Evolutionary conservation across 805 yeast species (phyloP).

Genomic region (Metschnikowia vanudenii): DNA sequence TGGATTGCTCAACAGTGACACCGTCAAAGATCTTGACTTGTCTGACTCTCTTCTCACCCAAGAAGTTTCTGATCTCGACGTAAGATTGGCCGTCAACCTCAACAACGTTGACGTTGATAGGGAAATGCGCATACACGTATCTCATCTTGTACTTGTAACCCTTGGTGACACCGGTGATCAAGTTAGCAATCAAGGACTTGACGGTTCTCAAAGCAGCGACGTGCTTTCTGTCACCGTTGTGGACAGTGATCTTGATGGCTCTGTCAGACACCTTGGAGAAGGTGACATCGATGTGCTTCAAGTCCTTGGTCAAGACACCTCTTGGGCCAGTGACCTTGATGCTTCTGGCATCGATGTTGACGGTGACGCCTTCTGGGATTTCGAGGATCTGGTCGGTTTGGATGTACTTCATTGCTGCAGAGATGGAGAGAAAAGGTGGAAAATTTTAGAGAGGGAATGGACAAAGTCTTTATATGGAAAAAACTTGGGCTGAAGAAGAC

Average conservation of each 20-base stretch:
- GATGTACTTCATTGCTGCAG: slow-evolving; percentile 66
- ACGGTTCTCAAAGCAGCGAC: slow-evolving; percentile 99
- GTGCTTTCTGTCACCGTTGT: slow-evolving; percentile 99
- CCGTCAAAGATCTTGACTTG: slow-evolving; percentile 83
- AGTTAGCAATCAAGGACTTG: slow-evolving; percentile 89
- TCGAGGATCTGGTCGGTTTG: slow-evolving; percentile 82
- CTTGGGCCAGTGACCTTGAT: slow-evolving; percentile 96
- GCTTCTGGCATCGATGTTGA: slow-evolving; percentile 86
- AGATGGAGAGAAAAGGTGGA: slow-evolving; percentile 1
- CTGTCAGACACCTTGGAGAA: slow-evolving; percentile 74
- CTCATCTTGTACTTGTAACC: slow-evolving; percentile 99
- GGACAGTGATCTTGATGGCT: slow-evolving; percentile 85
- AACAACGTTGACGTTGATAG: slow-evolving; percentile 93
- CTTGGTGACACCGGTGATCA: slow-evolving; percentile 97
- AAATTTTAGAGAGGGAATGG: neutral
- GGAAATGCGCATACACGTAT: slow-evolving; percentile 99
- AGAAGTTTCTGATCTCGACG: slow-evolving; percentile 98
- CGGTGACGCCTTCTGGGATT: slow-evolving; percentile 89
- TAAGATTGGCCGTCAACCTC: slow-evolving; percentile 69
- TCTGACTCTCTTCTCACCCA: slow-evolving; percentile 99
- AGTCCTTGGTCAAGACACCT: slow-evolving; percentile 87
- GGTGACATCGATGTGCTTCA: slow-evolving; percentile 93
- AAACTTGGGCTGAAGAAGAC: too few species aligned
- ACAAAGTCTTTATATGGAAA: neutral
- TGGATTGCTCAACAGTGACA: slow-evolving; percentile 78